Conservation (phyloP, 2,329 filamentous ascomycete species). For the Capronia epimyces region DNA sequence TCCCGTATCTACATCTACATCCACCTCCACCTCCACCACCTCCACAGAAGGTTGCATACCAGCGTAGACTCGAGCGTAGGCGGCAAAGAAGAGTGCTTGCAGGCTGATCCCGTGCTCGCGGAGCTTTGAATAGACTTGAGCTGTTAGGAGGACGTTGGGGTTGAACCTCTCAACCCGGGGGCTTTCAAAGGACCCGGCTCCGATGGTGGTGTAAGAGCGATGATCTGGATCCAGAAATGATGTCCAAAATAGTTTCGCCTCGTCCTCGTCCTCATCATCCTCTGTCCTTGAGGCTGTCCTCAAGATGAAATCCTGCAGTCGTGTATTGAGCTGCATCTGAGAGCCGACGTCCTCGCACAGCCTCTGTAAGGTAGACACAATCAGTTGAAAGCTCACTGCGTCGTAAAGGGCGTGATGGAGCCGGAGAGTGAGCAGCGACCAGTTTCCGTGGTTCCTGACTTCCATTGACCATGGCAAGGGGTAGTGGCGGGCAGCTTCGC, state of each 20-base stretch:
- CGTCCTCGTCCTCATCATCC: background rate
- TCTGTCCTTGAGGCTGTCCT: background rate
- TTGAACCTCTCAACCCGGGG: conserved; percentile 43
- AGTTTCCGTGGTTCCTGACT: background rate
- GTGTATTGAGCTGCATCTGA: conserved; percentile 25
- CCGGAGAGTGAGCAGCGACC: conserved; percentile 44
- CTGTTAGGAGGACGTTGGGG: conserved; percentile 41
- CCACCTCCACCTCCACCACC: too few relatives aligned
- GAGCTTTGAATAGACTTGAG: conserved; percentile 39
- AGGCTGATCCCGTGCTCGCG: conserved; percentile 56
- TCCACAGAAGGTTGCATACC: conserved; percentile 32
- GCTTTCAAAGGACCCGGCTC: conserved; percentile 13
- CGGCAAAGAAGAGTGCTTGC: conserved; percentile 71
- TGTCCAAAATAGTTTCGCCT: conserved; percentile 41
- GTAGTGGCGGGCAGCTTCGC: conserved; percentile 17
- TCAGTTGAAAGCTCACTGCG: conserved; percentile 65
- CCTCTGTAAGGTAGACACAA: conserved; percentile 52
- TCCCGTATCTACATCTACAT: too few relatives aligned
- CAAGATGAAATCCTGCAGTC: conserved; percentile 24
- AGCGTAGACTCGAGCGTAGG: conserved; percentile 54
- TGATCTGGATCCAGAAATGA: conserved; percentile 33
- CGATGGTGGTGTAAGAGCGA: background rate
- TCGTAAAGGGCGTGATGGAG: conserved; percentile 90
- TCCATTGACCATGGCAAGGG: conserved; percentile 16
- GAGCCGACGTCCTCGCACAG: conserved; percentile 36